Evolutionary conservation across 1,139 yeast genomes (phyloP).

Genomic region (Spencermartinsiella ligniputridi): DNA sequence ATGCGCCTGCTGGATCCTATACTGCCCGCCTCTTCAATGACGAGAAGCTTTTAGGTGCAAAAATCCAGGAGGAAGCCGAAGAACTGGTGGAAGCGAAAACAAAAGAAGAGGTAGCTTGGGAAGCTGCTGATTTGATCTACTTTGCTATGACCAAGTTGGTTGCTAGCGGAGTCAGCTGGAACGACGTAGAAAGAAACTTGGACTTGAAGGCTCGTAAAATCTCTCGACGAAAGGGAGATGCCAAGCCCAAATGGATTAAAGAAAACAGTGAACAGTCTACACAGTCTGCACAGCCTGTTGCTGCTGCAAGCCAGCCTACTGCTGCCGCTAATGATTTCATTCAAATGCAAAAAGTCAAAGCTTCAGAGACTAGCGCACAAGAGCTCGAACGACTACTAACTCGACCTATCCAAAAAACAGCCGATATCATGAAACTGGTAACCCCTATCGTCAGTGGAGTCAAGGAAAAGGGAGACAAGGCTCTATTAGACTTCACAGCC

Average conservation of each 20-base stretch:
- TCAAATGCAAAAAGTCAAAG: constrained; percentile 58
- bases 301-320: constrained; percentile 13
- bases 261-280: constrained; percentile 25
- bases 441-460: constrained; percentile 84
- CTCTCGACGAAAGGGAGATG: constrained; percentile 93
- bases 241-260: constrained; percentile 67
- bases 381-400: constrained; percentile 58
- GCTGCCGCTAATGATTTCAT: constrained; percentile 37
- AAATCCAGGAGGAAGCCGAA: constrained; percentile 93
- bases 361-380: constrained; percentile 40
- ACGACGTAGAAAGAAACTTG: constrained; percentile 78
- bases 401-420: constrained; percentile 88
- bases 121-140: constrained; percentile 91
- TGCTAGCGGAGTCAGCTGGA: constrained; percentile 70
- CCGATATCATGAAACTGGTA: constrained; percentile 88
- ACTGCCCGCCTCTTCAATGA: constrained; percentile 84
- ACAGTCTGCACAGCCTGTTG: constrained; percentile 13
- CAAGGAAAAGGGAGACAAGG: constrained; percentile 73
- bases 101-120: constrained; percentile 85
- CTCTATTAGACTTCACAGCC: constrained; percentile 78
- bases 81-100: constrained; percentile 80
- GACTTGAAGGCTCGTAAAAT: constrained; percentile 81
- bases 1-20: constrained; percentile 89
- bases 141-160: constrained; percentile 87
- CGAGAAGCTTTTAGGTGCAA: constrained; percentile 68